These are phyloP conservation scores for Boletus sp. DNA, from an alignment of 768 basidiomycete species.

Conservation along the genomic window DNA sequence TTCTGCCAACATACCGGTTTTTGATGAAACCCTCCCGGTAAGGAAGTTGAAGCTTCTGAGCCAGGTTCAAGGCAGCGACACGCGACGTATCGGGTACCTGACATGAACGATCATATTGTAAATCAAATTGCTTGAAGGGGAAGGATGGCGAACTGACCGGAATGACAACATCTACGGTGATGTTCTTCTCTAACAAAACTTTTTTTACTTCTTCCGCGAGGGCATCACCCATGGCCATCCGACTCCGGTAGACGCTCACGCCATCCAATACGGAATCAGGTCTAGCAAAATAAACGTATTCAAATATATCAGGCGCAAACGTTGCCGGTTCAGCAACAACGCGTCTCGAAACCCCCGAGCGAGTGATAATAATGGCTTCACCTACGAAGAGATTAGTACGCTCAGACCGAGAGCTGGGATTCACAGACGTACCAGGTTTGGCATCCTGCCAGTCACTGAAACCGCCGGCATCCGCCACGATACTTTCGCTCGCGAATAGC, in stretches of 20 bases:
- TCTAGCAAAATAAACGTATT: conserved; percentile 97
- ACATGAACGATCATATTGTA: not conserved
- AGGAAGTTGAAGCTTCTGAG: conserved; percentile 84
- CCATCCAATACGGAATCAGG: conserved; percentile 98
- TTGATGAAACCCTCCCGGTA: conserved; percentile 99
- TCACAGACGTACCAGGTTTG: conserved; percentile 63
- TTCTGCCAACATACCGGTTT: conserved; percentile 96
- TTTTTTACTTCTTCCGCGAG: conserved; percentile 84
- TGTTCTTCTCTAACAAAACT: conserved; percentile 62
- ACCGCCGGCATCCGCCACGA: conserved; percentile 91
- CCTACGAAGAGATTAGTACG: conserved; percentile 44
- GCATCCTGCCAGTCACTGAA: conserved; percentile 95
- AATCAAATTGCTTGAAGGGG: not conserved
- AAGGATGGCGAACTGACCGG: conserved; percentile 49
- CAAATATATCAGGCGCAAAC: conserved; percentile 98
- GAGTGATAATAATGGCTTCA: conserved; percentile 95
- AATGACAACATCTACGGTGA: conserved; percentile 93
- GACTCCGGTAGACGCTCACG: conserved; percentile 93
- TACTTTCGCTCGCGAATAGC: conserved; percentile 91
- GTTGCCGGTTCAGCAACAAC: conserved; percentile 66
- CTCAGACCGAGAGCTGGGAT: not conserved
- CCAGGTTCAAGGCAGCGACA: conserved; percentile 93
- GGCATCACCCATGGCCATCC: conserved; percentile 99
- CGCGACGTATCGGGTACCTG: conserved; percentile 95
- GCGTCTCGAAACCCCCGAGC: conserved; percentile 68